phyloP scores from a whole-genome alignment of 441 rosid genomes.

The Aleurites moluccanus region DNA sequence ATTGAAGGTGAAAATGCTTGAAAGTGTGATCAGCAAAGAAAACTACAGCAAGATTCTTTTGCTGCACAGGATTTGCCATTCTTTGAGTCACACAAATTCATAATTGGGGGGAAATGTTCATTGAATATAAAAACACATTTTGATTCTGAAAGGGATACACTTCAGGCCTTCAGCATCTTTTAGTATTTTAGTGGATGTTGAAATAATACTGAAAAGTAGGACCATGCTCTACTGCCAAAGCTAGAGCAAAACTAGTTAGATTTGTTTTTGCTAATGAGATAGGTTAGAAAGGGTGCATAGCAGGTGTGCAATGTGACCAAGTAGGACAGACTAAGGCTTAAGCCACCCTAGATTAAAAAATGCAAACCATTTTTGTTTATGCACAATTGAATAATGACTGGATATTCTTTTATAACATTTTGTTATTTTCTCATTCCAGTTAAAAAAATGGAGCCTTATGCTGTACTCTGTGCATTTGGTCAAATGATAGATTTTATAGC shows the following conservation, averaged over 20 bases:
- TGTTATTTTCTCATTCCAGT: background rate
- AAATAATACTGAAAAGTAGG: background rate
- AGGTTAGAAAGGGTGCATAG: background rate
- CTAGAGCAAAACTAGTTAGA: background rate
- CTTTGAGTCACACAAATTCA: background rate
- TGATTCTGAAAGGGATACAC: background rate
- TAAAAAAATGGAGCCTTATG: background rate
- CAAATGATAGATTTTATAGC: background rate
- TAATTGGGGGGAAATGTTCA: background rate
- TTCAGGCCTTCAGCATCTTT: background rate
- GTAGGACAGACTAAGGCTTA: background rate
- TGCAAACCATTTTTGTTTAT: background rate
- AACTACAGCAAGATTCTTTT: background rate
- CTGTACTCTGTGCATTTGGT: background rate
- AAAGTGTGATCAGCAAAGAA: background rate
- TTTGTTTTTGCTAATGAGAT: background rate
- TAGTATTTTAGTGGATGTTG: background rate
- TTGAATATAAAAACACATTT: background rate
- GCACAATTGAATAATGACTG: background rate
- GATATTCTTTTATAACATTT: background rate
- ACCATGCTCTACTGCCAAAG: background rate
- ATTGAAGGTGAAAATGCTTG: background rate
- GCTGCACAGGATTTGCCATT: background rate
- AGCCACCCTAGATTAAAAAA: background rate
- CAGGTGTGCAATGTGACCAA: background rate